phyloP scores from a whole-genome alignment of 2,329 filamentous ascomycete genomes.

The Arthrobotrys iridis region DNA sequence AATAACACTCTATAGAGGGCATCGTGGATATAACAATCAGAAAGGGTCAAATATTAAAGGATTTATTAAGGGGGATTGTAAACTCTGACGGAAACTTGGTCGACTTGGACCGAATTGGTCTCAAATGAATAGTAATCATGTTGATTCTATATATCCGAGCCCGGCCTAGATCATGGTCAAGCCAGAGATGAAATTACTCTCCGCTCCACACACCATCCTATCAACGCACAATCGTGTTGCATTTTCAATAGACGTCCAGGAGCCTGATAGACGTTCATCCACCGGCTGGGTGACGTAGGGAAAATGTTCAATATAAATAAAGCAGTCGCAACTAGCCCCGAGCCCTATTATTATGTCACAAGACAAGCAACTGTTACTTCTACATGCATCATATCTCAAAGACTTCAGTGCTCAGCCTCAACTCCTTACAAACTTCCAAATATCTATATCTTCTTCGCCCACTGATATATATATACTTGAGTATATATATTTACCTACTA shows the following conservation, averaged over 20 bases:
- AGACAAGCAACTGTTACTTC: too few relatives aligned
- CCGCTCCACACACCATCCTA: not conserved
- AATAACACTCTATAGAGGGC: slow-evolving; percentile 64
- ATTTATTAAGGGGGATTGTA: slow-evolving; percentile 78
- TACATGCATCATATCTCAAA: too few relatives aligned
- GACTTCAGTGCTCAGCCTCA: not conserved
- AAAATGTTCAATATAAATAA: slow-evolving; percentile 9
- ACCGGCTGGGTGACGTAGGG: not conserved
- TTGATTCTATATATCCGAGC: too few relatives aligned
- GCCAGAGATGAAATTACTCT: too few relatives aligned
- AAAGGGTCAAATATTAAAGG: slow-evolving; percentile 73
- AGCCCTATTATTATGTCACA: too few relatives aligned
- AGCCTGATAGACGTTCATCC: not conserved
- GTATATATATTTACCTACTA: not conserved
- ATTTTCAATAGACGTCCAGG: slow-evolving; percentile 2
- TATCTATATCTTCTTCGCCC: not conserved
- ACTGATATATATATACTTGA: too few relatives aligned
- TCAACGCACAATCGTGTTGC: slow-evolving; percentile 18
- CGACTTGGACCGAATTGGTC: slow-evolving; percentile 14
- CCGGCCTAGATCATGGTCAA: too few relatives aligned
- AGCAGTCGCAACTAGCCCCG: slow-evolving; percentile 5
- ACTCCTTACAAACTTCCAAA: not conserved
- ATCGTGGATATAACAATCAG: slow-evolving; percentile 76
- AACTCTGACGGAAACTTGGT: slow-evolving; percentile 64
- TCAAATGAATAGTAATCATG: not conserved